Conservation (phyloP, 1,139 yeast genomes). For the Taphrina wiesneri region DNA sequence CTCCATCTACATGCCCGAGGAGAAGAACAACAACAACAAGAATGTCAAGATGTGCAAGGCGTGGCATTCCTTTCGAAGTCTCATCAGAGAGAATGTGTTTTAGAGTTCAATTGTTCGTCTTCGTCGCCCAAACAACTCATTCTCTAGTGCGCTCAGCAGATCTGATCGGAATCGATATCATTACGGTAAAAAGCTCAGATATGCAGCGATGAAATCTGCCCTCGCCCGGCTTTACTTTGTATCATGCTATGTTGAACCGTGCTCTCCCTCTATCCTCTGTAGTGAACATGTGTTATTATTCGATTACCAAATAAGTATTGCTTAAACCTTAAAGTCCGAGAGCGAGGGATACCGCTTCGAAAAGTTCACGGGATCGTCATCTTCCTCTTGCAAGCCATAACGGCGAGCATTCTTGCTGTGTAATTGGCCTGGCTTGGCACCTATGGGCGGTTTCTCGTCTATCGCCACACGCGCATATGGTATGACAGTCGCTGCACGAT, state of each 20-base stretch:
- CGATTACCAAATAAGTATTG: not conserved
- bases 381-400: slow-evolving; percentile 6
- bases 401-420: slow-evolving; percentile 9
- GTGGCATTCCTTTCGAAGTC: not conserved
- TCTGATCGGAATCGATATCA: too few relatives aligned
- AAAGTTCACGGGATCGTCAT: not conserved
- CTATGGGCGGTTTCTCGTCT: not conserved
- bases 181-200: not conserved
- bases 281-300: not conserved
- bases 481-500: slow-evolving; percentile 22
- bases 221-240: not conserved
- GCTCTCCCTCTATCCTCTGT: not conserved
- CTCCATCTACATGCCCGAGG: too few relatives aligned
- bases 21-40: not conserved
- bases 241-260: not conserved
- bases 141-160: too few relatives aligned
- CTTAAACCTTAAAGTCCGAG: slow-evolving; percentile 24
- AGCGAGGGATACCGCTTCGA: slow-evolving; percentile 24
- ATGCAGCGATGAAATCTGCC: not conserved
- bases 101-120: not conserved
- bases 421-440: not conserved
- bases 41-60: not conserved
- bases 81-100: not conserved
- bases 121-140: too few relatives aligned
- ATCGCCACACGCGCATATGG: slow-evolving; percentile 1